These are phyloP conservation scores for Phytopythium chamaehyphon DNA, from an alignment of 352 stramenopile species.

Conservation along the genomic window DNA sequence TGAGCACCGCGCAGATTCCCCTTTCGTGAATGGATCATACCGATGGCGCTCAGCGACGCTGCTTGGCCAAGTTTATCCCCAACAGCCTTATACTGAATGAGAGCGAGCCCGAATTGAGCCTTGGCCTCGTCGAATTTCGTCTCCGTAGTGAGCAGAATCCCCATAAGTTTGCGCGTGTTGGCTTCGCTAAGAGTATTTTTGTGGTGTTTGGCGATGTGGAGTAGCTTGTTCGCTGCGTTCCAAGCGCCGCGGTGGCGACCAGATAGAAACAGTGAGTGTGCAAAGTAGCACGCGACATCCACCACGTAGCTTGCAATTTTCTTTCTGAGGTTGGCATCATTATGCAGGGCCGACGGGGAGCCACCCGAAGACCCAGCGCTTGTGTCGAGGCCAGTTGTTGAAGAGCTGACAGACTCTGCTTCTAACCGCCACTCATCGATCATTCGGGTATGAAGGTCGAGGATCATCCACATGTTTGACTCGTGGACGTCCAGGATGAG, in stretches of 20 bases:
- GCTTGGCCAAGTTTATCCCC: slow-evolving; percentile 77
- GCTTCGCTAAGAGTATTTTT: slow-evolving; percentile 63
- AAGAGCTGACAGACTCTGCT: slow-evolving; percentile 1
- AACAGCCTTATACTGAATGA: slow-evolving; percentile 73
- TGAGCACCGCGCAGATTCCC: slow-evolving; percentile 71
- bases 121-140: slow-evolving; percentile 84
- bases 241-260: slow-evolving; percentile 66
- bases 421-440: slow-evolving; percentile 57
- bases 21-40: slow-evolving; percentile 79
- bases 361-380: background rate
- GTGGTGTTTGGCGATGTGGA: slow-evolving; percentile 75
- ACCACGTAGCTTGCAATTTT: slow-evolving; percentile 53
- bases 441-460: slow-evolving; percentile 69
- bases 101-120: slow-evolving; percentile 64
- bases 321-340: slow-evolving; percentile 21
- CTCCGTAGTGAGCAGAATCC: slow-evolving; percentile 71
- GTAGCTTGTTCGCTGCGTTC: slow-evolving; percentile 65
- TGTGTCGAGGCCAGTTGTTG: background rate
- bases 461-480: slow-evolving; percentile 78
- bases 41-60: slow-evolving; percentile 67
- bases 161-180: slow-evolving; percentile 77
- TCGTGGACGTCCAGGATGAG: slow-evolving; percentile 79
- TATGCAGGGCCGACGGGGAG: slow-evolving; percentile 3
- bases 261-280: slow-evolving; percentile 68
- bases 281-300: slow-evolving; percentile 71